These are phyloP conservation scores for Pilasporangium apinafurcum DNA, from an alignment of 352 stramenopile genomes.

Conservation along the genomic window DNA sequence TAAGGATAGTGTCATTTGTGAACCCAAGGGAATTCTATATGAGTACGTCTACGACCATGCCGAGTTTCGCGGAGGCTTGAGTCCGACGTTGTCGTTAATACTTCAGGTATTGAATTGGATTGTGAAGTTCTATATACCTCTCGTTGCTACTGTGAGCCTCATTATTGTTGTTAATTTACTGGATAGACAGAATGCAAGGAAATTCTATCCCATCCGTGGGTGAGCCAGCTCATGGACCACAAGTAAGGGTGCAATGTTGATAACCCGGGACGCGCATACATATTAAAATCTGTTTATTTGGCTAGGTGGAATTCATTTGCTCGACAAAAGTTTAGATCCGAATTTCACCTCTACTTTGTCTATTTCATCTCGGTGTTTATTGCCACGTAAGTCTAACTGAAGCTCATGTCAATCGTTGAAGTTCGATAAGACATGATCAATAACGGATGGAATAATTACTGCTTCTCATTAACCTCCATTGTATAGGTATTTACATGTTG, in stretches of 20 bases:
- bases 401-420: not conserved
- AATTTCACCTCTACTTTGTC: slow-evolving; percentile 74
- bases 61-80: slow-evolving; percentile 51
- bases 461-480: too few species aligned
- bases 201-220: slow-evolving; percentile 71
- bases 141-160: not conserved
- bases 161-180: not conserved
- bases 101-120: slow-evolving; percentile 48
- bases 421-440: too few species aligned
- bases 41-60: slow-evolving; percentile 80
- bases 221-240: slow-evolving; percentile 66
- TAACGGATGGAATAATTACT: too few species aligned
- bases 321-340: slow-evolving; percentile 49
- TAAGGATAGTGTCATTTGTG: slow-evolving; percentile 60
- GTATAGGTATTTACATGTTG: slow-evolving; percentile 62
- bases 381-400: slow-evolving; percentile 37
- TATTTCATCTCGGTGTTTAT: slow-evolving; percentile 74
- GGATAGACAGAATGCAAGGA: slow-evolving; percentile 74
- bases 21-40: slow-evolving; percentile 76
- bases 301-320: slow-evolving; percentile 77
- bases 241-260: slow-evolving; percentile 29
- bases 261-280: not conserved
- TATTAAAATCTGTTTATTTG: not conserved
- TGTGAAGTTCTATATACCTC: too few species aligned
- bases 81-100: slow-evolving; percentile 54